A percentile compares a stretch with the other conserved stretches of the same genome.
Conservation (phyloP, 2,329 filamentous ascomycete species). For the Acarospora socialis region DNA sequence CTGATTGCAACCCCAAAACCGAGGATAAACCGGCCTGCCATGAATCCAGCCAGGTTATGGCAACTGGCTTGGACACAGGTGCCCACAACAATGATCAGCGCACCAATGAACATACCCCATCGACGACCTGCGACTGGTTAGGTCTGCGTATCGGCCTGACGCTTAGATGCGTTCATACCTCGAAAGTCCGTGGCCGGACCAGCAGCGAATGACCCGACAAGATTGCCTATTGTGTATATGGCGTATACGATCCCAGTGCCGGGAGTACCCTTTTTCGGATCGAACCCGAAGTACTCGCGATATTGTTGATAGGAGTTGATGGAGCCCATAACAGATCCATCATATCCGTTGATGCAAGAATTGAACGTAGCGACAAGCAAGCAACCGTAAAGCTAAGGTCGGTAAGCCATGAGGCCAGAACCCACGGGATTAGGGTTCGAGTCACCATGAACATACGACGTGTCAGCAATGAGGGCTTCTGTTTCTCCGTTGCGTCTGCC, state of each 20-base stretch:
- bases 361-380: conserved; percentile 30
- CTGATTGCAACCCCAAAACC: conserved; percentile 20
- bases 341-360: conserved; percentile 34
- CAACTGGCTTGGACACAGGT: conserved; percentile 18
- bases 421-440: neutral
- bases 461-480: conserved; percentile 24
- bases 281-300: conserved; percentile 29
- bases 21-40: conserved; percentile 21
- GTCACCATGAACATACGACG: conserved; percentile 31
- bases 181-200: conserved; percentile 30
- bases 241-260: conserved; percentile 35
- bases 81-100: conserved; percentile 18
- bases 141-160: neutral
- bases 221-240: conserved; percentile 35
- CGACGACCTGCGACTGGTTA: conserved; percentile 14
- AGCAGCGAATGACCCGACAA: conserved; percentile 29
- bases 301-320: conserved; percentile 35
- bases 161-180: too few species aligned
- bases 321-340: conserved; percentile 35
- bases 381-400: conserved; percentile 25
- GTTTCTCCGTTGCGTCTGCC: conserved; percentile 20
- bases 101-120: conserved; percentile 19
- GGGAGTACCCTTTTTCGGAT: conserved; percentile 25
- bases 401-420: conserved; percentile 1
- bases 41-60: conserved; percentile 18